Conservation (phyloP, 2,329 filamentous ascomycete species). For the Verticillium albo-atrum region DNA sequence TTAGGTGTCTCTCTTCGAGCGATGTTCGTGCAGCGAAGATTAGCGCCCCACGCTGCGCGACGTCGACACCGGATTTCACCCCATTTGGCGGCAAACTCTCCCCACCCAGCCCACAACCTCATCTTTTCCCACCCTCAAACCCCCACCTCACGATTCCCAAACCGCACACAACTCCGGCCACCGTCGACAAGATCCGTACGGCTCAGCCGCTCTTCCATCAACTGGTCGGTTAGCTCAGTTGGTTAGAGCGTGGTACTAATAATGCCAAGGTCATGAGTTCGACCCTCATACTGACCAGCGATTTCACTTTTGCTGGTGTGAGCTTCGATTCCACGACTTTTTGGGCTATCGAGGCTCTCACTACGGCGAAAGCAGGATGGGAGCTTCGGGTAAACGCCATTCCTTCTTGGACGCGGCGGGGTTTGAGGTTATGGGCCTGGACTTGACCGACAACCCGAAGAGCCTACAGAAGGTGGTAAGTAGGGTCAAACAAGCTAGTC, state of each 20-base stretch:
- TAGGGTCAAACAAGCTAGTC: no score
- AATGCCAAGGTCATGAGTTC: not conserved
- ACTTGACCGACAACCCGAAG: no score
- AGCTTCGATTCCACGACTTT: not conserved
- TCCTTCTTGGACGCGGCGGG: no score
- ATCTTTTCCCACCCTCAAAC: not conserved
- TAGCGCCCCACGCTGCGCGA: no score
- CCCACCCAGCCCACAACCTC: not conserved
- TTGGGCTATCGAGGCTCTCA: no score
- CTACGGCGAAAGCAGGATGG: not conserved
- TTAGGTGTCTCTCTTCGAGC: no score
- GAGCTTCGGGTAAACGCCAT: no score
- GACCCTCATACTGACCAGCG: not conserved
- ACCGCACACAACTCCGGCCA: not conserved
- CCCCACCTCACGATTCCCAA: not conserved
- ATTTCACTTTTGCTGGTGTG: not conserved
- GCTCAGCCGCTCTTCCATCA: not conserved
- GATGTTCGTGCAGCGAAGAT: no score
- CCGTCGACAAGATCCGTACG: not conserved
- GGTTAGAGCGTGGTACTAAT: not conserved
- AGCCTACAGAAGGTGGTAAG: no score
- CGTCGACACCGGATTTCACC: not conserved
- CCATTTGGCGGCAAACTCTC: not conserved
- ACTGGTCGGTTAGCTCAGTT: not conserved
- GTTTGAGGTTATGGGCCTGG: no score